Conservation (phyloP, 768 basidiomycete genomes). For the Tylopilus sp. region DNA sequence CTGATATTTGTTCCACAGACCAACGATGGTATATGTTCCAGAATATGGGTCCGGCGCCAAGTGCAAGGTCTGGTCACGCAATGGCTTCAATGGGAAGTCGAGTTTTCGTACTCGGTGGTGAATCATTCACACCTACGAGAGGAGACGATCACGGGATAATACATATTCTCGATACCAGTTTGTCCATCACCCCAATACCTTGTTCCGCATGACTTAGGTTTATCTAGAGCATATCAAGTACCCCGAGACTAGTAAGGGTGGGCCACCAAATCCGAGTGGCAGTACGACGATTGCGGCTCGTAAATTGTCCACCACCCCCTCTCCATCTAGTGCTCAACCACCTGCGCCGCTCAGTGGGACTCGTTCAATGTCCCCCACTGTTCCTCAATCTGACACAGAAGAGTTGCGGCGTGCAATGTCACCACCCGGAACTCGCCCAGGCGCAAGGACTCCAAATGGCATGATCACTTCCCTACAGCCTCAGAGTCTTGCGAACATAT, state of each 20-base stretch:
- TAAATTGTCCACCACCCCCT: conserved; percentile 45
- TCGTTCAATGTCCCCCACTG: conserved; percentile 67
- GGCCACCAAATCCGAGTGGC: conserved; percentile 33
- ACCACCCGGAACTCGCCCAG: conserved; percentile 48
- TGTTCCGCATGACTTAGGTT: not conserved
- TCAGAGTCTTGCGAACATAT: conserved; percentile 10
- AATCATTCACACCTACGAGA: conserved; percentile 71
- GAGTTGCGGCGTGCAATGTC: conserved; percentile 67
- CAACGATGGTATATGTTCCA: conserved; percentile 99
- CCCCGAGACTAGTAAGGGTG: conserved; percentile 55
- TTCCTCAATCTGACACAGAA: conserved; percentile 46
- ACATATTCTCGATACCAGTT: conserved; percentile 95
- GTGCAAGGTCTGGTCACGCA: conserved; percentile 92
- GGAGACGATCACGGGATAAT: conserved; percentile 77
- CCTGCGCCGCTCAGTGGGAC: conserved; percentile 28
- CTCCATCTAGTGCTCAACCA: conserved; percentile 27
- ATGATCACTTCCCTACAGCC: conserved; percentile 7
- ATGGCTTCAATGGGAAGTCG: conserved; percentile 90
- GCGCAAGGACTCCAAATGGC: conserved; percentile 34
- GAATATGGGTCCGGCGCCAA: conserved; percentile 97
- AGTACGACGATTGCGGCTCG: conserved; percentile 36
- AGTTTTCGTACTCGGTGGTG: conserved; percentile 93
- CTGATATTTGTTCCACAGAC: conserved; percentile 46
- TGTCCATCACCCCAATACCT: conserved; percentile 31
- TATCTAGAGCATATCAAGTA: conserved; percentile 86